Conservation (phyloP, 306 rosid genomes). For the Dalbergia cultrata region DNA sequence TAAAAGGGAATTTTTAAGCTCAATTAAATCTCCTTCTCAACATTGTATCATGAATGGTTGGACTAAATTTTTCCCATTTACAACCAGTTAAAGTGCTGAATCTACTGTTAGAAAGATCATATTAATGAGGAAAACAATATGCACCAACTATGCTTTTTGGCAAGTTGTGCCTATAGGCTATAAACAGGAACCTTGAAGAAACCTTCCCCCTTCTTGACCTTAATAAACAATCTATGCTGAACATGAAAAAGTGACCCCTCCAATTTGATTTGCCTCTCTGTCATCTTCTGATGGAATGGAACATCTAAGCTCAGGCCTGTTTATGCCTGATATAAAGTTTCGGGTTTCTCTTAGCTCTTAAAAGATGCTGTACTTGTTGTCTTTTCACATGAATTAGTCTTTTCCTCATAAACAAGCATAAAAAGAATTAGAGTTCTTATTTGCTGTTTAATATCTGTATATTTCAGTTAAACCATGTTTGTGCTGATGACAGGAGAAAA, state of each 20-base stretch:
- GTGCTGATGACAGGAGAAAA: constrained; percentile 68
- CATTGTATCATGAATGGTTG: not conserved
- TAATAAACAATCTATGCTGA: not conserved
- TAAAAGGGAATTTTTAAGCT: not conserved
- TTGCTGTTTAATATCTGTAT: constrained; percentile 14
- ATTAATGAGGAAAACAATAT: constrained; percentile 21
- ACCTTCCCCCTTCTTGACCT: constrained; percentile 1
- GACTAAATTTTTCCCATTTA: not conserved
- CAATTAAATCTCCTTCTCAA: not conserved
- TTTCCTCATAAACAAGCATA: not conserved
- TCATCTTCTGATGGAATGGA: not conserved
- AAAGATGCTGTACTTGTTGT: constrained; percentile 2
- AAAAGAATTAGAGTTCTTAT: not conserved
- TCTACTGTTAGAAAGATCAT: constrained; percentile 2
- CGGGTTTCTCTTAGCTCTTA: constrained; percentile 16
- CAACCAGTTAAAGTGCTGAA: constrained; percentile 7
- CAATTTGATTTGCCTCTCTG: not conserved
- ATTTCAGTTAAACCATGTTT: constrained; percentile 41
- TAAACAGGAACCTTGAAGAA: not conserved
- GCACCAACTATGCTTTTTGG: constrained; percentile 27
- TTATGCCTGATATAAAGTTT: not conserved
- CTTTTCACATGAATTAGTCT: constrained; percentile 1
- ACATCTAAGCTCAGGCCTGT: not conserved
- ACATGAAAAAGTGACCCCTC: not conserved
- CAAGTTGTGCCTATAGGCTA: not conserved